These are phyloP conservation scores for Phytophthora palmivora DNA, from an alignment of 352 stramenopile genomes.

Conservation along the genomic window DNA sequence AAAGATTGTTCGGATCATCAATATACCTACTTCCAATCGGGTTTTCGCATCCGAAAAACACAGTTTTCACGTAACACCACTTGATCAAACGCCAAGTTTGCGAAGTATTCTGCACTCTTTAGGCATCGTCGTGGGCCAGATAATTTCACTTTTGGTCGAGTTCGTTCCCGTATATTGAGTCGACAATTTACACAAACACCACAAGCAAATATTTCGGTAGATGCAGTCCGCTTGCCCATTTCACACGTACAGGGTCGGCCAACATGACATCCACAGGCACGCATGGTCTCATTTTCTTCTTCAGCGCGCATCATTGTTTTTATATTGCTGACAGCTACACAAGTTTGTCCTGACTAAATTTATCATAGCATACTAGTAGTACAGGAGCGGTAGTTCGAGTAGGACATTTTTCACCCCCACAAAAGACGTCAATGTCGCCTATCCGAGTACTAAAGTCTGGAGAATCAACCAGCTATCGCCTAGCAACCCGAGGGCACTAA, in stretches of 20 bases:
- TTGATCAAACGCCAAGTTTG: constrained; percentile 46
- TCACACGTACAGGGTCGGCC: constrained; percentile 69
- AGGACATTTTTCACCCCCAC: no score
- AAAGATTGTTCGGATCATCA: neutral
- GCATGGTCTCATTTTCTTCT: constrained; percentile 60
- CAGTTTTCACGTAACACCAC: constrained; percentile 49
- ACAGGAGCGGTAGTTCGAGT: no score
- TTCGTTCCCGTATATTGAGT: constrained; percentile 47
- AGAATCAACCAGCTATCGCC: no score
- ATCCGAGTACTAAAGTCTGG: no score
- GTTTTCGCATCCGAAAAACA: constrained; percentile 63
- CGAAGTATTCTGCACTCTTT: constrained; percentile 52
- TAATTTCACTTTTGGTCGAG: constrained; percentile 23
- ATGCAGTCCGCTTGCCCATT: constrained; percentile 34
- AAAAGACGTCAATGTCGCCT: no score
- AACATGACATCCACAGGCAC: constrained; percentile 61
- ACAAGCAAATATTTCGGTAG: constrained; percentile 35
- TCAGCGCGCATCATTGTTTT: constrained; percentile 26
- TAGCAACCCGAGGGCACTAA: no score
- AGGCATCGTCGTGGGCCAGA: constrained; percentile 46
- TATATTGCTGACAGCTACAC: neutral
- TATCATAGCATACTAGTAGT: no score
- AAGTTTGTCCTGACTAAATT: constrained; percentile 9
- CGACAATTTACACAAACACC: constrained; percentile 68
- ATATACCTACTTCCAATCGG: constrained; percentile 62